Evolutionary conservation across 345 rosid species (phyloP).

Genomic region (Physaria fendleri): DNA sequence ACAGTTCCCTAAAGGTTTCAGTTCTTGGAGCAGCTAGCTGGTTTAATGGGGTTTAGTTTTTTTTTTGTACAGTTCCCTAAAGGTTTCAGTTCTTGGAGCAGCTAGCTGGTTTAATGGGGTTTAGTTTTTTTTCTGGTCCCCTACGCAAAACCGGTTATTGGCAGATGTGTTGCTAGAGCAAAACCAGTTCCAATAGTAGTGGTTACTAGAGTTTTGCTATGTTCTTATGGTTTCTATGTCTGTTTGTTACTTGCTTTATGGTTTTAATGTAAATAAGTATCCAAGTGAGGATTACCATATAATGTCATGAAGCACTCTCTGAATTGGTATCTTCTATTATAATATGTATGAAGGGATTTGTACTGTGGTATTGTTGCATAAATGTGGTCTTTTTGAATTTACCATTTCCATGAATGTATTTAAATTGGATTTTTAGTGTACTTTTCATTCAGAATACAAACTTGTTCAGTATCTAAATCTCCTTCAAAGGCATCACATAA

Average conservation of each 20-base stretch:
- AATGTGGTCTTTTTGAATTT: background rate
- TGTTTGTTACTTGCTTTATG: background rate
- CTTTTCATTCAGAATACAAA: too few relatives aligned
- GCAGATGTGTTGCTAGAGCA: conserved; percentile 1
- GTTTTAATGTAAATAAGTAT: background rate
- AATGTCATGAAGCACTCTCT: background rate
- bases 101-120: conserved; percentile 27
- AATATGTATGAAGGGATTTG: background rate
- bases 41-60: conserved; percentile 22
- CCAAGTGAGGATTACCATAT: background rate
- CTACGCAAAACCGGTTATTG: conserved; percentile 10
- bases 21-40: conserved; percentile 20
- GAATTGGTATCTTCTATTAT: background rate
- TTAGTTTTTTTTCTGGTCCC: conserved; percentile 6
- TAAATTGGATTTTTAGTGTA: too few relatives aligned
- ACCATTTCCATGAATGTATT: too few relatives aligned
- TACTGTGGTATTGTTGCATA: background rate
- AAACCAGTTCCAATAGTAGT: conserved; percentile 3
- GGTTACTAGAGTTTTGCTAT: conserved; percentile 19
- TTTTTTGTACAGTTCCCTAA: too few relatives aligned
- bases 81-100: conserved; percentile 8
- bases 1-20: conserved; percentile 18
- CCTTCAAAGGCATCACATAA: background rate
- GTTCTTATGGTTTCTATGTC: conserved; percentile 4
- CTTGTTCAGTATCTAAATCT: background rate